Evolutionary conservation across 2,329 filamentous ascomycete species (phyloP).

Genomic region (Exophiala sp.): DNA sequence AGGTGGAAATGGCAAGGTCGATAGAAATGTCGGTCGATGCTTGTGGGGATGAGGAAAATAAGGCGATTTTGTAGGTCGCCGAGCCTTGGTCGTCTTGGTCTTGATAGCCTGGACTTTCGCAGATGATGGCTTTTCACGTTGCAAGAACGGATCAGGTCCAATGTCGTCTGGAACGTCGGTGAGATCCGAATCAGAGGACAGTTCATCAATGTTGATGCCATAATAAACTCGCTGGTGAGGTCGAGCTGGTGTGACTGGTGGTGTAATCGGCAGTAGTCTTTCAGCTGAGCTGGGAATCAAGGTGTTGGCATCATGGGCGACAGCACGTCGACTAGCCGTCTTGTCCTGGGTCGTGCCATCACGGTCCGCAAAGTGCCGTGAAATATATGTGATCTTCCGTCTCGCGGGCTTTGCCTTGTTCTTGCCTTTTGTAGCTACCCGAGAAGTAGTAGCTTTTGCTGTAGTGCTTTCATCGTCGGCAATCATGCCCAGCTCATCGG

Average conservation of each 20-base stretch:
- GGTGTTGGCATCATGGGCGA: neutral
- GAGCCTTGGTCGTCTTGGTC: slow-evolving; percentile 6
- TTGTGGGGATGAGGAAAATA: slow-evolving; percentile 39
- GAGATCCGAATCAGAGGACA: slow-evolving; percentile 36
- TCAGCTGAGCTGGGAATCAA: neutral
- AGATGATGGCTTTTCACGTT: neutral
- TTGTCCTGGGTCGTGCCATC: neutral
- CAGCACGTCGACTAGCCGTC: neutral
- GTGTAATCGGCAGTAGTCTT: slow-evolving; percentile 7
- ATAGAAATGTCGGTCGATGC: slow-evolving; percentile 34
- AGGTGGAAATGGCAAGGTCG: slow-evolving; percentile 61
- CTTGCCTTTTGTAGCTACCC: slow-evolving; percentile 3
- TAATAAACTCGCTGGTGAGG: slow-evolving; percentile 16
- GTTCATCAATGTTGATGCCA: slow-evolving; percentile 25
- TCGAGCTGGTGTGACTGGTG: slow-evolving; percentile 17
- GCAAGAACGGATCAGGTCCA: slow-evolving; percentile 19
- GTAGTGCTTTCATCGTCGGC: slow-evolving; percentile 10
- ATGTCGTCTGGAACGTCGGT: slow-evolving; percentile 37
- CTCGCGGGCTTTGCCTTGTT: slow-evolving; percentile 7
- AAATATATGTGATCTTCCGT: slow-evolving; percentile 23
- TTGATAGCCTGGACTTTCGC: slow-evolving; percentile 17
- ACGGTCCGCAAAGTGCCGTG: slow-evolving; percentile 21
- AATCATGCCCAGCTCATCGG: slow-evolving; percentile 22
- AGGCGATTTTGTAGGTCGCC: slow-evolving; percentile 33
- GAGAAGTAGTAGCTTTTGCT: neutral